Base-by-base conservation (phyloP, 2,329 filamentous ascomycete species). In the Aspergillus sergii region DNA sequence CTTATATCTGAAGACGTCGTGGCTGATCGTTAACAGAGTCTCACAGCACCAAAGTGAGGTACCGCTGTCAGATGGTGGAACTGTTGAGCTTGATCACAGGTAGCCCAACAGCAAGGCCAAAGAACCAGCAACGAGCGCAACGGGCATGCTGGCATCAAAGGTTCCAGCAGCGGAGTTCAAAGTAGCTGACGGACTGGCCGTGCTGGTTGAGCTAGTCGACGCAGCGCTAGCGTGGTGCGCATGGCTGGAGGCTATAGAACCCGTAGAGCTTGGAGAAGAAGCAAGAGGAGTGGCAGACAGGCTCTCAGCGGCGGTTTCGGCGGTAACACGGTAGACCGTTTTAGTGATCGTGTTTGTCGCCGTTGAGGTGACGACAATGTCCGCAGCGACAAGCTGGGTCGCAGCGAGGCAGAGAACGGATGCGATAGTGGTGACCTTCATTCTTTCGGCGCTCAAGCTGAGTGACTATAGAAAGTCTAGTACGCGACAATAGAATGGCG, bases 291-390 rank as follows among this genome's bases (percentile, higher is more conserved):
- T 59, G 43, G 58, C 66, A 36, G 66, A 56, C 30, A 60, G 69
- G 21, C 67, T 66, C 19, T 74, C 68, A 2, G 75, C 68, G 41
- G 75, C 74, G 16, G 39, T 41, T 58, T 74, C 71, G 14, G 80
- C 78, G 21, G 84, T 80, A 50, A 81, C 79, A 19, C 81, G 80
- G 4, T 78, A 57, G 21, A 80, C 67, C 28, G 81, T 81, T 66
- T 82, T 82, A 65, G 79, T 78, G 54, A 76, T 74, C 23, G 76
- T 79, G 28, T 77, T 70, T 46, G 73, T 73, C 26, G 72, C 65
- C 57, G 74, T 75, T 55, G 68, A 70, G 30, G 63, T 70, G 34
- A 69, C 64, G 39, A 68, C 63, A 36, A 70, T 70, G 45, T 74
- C 72, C 21, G 71, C 74, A 58, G 70, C 71, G 54, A 70, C 68